Percentiles rank a stretch among this genome's conserved stretches.
Evolutionary conservation across 1,139 yeast genomes (phyloP).

Genomic region (Yamadazyma dushanensis): DNA sequence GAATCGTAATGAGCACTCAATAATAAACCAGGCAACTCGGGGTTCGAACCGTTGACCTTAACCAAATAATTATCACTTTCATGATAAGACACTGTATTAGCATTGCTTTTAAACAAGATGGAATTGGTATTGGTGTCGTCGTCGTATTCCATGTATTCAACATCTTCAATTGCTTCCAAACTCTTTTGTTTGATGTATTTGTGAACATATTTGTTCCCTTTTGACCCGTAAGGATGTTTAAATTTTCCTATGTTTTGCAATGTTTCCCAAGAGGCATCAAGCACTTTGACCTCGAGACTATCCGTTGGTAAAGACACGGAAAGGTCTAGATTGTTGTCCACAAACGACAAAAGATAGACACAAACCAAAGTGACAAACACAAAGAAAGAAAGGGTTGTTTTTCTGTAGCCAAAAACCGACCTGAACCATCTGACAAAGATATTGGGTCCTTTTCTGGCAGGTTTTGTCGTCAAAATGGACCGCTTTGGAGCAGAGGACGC

Average conservation of each 20-base stretch:
- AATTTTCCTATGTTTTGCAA: constrained; percentile 63
- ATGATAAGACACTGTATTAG: constrained; percentile 51
- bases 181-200: constrained; percentile 58
- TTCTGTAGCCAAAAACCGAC: constrained; percentile 56
- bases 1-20: constrained; percentile 88
- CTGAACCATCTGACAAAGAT: constrained; percentile 14
- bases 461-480: constrained; percentile 3
- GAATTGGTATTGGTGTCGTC: constrained; percentile 45
- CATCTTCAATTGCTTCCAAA: constrained; percentile 22
- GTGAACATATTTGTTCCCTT: constrained; percentile 74
- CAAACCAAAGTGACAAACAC: constrained; percentile 41
- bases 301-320: constrained; percentile 42
- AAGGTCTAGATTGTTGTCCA: constrained; percentile 37
- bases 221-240: constrained; percentile 79
- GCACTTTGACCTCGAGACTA: constrained; percentile 37
- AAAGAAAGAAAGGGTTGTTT: constrained; percentile 56
- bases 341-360: constrained; percentile 28
- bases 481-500: constrained; percentile 4
- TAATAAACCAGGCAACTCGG: constrained; percentile 61
- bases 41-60: constrained; percentile 63
- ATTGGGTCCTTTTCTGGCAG: constrained; percentile 11
- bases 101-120: constrained; percentile 44
- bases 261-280: constrained; percentile 61
- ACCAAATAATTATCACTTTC: constrained; percentile 81
- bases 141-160: constrained; percentile 47